Base-by-base conservation (phyloP, 345 rosid species). In the Citrus trifoliata region DNA sequence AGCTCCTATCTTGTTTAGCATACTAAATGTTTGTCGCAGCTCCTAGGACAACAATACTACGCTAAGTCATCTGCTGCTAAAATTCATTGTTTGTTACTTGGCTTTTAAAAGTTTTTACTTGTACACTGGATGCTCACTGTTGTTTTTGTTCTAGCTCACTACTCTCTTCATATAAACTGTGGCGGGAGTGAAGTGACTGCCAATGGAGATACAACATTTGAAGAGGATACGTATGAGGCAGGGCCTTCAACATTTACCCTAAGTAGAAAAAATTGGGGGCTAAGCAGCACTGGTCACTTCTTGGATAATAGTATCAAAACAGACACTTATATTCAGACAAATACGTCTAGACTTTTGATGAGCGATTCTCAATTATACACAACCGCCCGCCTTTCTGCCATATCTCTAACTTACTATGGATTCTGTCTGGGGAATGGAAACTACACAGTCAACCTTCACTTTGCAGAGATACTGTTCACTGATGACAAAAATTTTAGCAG, bases 401-500 rank as follows among this genome's bases (percentile, higher is more conserved):
- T 86, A 40, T 79, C 91, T 66, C 86, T 90, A 16, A 86, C 89
- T 53, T 90, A 87, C 77, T 86, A 87, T 76, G 89, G 79, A 32
- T 86, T 80, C 61, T 90, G 93, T 81, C 73, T 88, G 62, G 64
- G 69, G 10, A 79, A 83, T 78, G 91, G 89, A 40, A 84, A 46
- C 78, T 87, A 89, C 82, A 58, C 85, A 0, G 91, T 94, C 56
- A 90, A 85, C 70, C 98, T 94, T 75, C 97, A 94, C 79, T 94
- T 94, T 71, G 93, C 93, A 27, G 97, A 94, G 84, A 91, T 90
- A 40, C 69, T 81, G 83, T 89, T 91, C 87, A 79, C 58, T 4
- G 73, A 79, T 56, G 82, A 85, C 67, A 75, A 77, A 48, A 79
- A 82, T 5, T 89, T 68, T 73, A 1, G 0, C 16, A 88, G 85